Base-by-base conservation (phyloP, 768 basidiomycete genomes). In the Suillus subalutaceus region DNA sequence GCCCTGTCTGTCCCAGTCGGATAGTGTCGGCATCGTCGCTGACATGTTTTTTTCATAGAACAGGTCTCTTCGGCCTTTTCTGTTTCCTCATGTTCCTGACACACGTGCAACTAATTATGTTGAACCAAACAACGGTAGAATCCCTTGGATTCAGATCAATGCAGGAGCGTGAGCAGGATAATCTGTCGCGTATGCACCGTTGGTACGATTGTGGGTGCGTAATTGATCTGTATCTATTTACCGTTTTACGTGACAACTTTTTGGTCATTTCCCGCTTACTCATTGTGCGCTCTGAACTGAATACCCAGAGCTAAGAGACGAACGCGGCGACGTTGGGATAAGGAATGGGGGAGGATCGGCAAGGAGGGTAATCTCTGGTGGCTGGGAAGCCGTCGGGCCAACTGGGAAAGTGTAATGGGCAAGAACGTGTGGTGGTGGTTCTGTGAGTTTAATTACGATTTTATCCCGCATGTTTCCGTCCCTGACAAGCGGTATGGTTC, bases 301-400 rank as follows among this genome's bases (percentile, higher is more conserved):
- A 72, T 55, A 53, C 59, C n/a, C 73, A 90, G 90, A 30, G 84
- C 79, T 4, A 90, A 85, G 67, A 79, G 78, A 41, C 75, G 72
- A 41, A 84, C 81, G 20, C 74, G 72, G 52, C 76, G 72, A 43
- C 76, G 81, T 53, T 96, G 92, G 90, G 87, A 94, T 68, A 77
- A 79, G 32, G 94, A 96, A 71, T 98, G 93, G 92, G 96, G 96
- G 0, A 77, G 82, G 37, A 80, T 92, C 1, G 80, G 83, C 8
- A 86, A 81, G 38, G 96, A 96, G 72, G 94, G 91, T 0, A 89
- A 95, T 73, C 77, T 96, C 8, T 98, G 96, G 96, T 93, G 90
- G 88, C 77, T 87, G 43, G 96, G 92, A 35, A 85, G 82, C 68
- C 66, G 70, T 55, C 75, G 81, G 59, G 80, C 78, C 52, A 90